Conservation (phyloP, 306 rosid genomes). For the Citrullus colocynthis region DNA sequence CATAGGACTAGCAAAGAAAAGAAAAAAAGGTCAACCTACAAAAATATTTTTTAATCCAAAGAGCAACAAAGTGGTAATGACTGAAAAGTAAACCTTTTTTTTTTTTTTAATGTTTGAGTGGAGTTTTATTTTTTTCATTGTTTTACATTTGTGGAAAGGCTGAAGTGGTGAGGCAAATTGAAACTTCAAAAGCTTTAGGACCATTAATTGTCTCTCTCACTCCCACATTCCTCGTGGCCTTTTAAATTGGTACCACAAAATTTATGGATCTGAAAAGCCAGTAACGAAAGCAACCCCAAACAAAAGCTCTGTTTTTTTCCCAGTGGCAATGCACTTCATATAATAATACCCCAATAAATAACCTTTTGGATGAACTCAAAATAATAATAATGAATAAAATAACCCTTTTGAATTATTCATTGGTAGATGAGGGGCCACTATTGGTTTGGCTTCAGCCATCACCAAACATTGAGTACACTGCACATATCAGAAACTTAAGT, state of each 20-base stretch:
- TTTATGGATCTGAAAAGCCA: background rate
- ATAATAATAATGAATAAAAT: no score
- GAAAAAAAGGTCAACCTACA: background rate
- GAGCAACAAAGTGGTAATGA: background rate
- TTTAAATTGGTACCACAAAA: background rate
- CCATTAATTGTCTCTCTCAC: no score
- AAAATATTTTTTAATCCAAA: background rate
- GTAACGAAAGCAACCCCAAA: background rate
- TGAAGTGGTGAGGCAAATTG: no score
- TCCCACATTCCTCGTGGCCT: background rate
- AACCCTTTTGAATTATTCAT: background rate
- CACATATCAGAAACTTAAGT: background rate
- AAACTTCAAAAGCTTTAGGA: no score
- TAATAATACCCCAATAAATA: background rate
- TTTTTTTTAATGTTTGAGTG: no score
- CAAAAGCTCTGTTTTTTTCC: background rate
- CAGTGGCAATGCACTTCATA: background rate
- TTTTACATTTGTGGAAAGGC: no score
- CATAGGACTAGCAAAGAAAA: no score
- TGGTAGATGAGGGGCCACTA: background rate
- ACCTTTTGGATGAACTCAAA: background rate
- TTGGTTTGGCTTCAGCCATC: background rate
- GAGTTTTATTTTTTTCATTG: no score
- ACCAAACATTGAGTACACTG: background rate
- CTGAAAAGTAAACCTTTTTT: background rate